Evolutionary conservation across 169 alveolate genomes (phyloP).

Genomic region (Amoebophrya sp.): DNA sequence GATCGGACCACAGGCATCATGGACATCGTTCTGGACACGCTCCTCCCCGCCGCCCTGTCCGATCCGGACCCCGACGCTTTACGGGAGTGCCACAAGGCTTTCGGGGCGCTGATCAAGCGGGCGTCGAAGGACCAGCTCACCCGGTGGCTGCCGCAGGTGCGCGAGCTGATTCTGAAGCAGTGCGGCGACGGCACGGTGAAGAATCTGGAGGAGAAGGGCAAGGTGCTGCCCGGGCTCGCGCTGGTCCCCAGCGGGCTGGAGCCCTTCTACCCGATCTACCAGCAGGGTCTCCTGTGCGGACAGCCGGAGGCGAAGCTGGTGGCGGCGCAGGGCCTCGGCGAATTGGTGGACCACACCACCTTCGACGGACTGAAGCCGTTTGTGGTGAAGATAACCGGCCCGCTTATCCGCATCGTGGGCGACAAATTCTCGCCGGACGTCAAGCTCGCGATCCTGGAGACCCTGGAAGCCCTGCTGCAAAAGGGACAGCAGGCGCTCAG

Average conservation of each 20-base stretch:
- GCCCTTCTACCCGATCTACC: background rate
- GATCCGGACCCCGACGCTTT: background rate
- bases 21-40: background rate
- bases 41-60: background rate
- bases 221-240: background rate
- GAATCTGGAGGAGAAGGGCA: background rate
- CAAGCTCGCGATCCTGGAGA: slow-evolving; percentile 38
- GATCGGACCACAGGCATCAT: background rate
- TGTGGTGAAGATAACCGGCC: slow-evolving; percentile 44
- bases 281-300: background rate
- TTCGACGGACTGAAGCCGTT: slow-evolving; percentile 33
- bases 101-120: background rate
- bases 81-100: background rate
- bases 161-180: background rate
- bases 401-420: slow-evolving; percentile 42
- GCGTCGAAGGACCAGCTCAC: background rate
- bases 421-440: slow-evolving; percentile 39
- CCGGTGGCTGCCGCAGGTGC: background rate
- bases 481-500: slow-evolving; percentile 36
- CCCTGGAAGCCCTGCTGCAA: slow-evolving; percentile 37
- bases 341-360: slow-evolving; percentile 28
- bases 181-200: background rate
- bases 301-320: background rate
- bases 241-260: background rate
- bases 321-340: slow-evolving; percentile 18